A percentile compares a stretch with the other conserved stretches of the same genome.
phyloP scores from a whole-genome alignment of 768 basidiomycete species.

The Suillus luteus region DNA sequence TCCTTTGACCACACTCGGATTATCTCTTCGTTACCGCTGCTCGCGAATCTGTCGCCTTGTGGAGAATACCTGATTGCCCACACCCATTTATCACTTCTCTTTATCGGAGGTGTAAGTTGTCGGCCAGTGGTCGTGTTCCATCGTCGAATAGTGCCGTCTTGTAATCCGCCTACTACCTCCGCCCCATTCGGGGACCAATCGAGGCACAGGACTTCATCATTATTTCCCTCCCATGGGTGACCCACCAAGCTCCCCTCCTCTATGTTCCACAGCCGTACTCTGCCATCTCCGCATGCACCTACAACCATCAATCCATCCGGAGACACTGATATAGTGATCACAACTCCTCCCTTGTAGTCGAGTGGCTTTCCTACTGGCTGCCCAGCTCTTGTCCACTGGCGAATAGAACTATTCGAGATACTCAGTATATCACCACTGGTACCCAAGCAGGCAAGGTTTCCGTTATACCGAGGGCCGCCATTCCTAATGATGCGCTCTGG shows the following conservation, averaged over 20 bases:
- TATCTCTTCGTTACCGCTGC: background rate
- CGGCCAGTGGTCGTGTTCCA: constrained; percentile 15
- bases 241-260: background rate
- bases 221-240: background rate
- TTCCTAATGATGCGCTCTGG: background rate
- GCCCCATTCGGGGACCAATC: constrained; percentile 15
- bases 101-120: background rate
- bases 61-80: background rate
- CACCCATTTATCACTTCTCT: background rate
- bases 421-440: background rate
- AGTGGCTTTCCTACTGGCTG: background rate
- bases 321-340: background rate
- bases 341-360: constrained; percentile 41
- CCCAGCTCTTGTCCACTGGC: background rate
- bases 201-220: constrained; percentile 5
- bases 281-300: background rate
- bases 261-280: background rate
- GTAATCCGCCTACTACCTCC: constrained; percentile 12
- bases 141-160: constrained; percentile 15
- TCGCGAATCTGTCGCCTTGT: background rate
- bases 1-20: background rate
- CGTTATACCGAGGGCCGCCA: background rate
- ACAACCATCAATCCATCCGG: background rate
- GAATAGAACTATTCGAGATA: background rate
- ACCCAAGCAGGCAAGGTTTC: background rate